Base-by-base conservation (phyloP, 345 rosid genomes). In the Eucalyptus caleyi region DNA sequence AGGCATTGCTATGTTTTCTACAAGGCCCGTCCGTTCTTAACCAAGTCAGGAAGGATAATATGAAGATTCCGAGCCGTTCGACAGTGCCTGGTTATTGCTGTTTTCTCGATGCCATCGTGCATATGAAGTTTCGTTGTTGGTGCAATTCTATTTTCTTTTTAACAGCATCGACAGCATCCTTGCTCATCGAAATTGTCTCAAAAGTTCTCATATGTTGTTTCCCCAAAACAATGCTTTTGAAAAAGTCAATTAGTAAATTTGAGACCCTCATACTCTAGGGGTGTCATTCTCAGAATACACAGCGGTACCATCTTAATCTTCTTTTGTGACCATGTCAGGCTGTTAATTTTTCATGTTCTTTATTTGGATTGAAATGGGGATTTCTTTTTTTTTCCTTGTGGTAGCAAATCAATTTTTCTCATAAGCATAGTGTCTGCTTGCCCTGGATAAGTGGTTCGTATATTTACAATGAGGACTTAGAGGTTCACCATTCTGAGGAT, bases 251-350 rank as follows among this genome's bases (percentile, higher is more conserved):
- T 62, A 0, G 69, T 62, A 0, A 27, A 62, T 62, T 30, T 62
- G 69, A 62, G 1, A 62, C 69, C 69, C 69, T 62, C 69, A 60
- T 60, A 0, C 69, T 27, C n/a, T 0, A 60, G 69, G 32, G 69
- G 32, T 60, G 32, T 1, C 16, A 27, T 60, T 60, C 69, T 53
- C 0, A 53, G 26, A 53, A 53, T 0, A 53, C 59, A 53, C 59
- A 21, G 0, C 0, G 59, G 26, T 19, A 53, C 59, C 0, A 0
- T 53, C 59, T 53, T 53, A 21, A 0, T 53, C 59, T 53, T 53
- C 59, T 53, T 0, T 53, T 53, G 26, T 53, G 59, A 53, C 24
- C 59, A 21, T 53, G 59, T 53, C 59, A 21, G 59, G 59, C 59
- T 19, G 59, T 53, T 53, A 53, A 0, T 53, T 53, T 53, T 53